Conservation (phyloP, 2,329 filamentous ascomycete species). For the Fusarium coicis region DNA sequence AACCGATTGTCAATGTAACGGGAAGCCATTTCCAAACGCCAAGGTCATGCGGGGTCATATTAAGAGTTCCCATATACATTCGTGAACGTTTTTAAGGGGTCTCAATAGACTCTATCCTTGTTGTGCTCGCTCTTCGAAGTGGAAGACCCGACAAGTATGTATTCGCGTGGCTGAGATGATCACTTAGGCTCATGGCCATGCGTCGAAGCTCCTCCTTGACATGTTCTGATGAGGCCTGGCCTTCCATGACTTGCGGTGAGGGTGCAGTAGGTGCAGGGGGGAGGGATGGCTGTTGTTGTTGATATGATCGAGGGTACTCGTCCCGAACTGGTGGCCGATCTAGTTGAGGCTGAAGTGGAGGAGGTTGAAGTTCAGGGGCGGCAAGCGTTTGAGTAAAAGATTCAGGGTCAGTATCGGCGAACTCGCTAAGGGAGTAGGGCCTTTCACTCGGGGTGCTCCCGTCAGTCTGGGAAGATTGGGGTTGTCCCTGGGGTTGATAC, state of each 20-base stretch:
- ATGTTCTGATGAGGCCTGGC: conserved; percentile 61
- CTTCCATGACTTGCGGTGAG: conserved; percentile 64
- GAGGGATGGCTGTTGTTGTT: conserved; percentile 31
- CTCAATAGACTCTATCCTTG: conserved; percentile 44
- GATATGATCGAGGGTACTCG: conserved; percentile 22
- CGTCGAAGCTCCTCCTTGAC: conserved; percentile 63
- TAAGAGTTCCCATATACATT: background rate
- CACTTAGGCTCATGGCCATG: conserved; percentile 60
- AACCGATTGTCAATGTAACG: background rate
- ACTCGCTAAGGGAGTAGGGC: conserved; percentile 55
- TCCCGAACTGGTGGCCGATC: conserved; percentile 33
- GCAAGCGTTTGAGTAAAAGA: conserved; percentile 47
- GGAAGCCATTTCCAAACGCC: background rate
- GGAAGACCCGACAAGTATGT: conserved; percentile 56
- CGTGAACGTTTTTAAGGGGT: conserved; percentile 14
- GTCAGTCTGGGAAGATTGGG: conserved; percentile 26
- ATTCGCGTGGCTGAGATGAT: conserved; percentile 60
- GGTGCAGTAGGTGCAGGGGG: conserved; percentile 58
- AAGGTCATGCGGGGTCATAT: background rate
- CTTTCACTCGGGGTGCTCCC: conserved; percentile 36
- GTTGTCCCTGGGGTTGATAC: conserved; percentile 14
- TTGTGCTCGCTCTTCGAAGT: conserved; percentile 49
- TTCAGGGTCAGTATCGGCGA: conserved; percentile 55
- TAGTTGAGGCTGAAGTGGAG: conserved; percentile 37
- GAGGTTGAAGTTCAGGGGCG: conserved; percentile 39